Evolutionary conservation across 148 eudicot species (phyloP).

Genomic region (Dysphania ambrosioides): DNA sequence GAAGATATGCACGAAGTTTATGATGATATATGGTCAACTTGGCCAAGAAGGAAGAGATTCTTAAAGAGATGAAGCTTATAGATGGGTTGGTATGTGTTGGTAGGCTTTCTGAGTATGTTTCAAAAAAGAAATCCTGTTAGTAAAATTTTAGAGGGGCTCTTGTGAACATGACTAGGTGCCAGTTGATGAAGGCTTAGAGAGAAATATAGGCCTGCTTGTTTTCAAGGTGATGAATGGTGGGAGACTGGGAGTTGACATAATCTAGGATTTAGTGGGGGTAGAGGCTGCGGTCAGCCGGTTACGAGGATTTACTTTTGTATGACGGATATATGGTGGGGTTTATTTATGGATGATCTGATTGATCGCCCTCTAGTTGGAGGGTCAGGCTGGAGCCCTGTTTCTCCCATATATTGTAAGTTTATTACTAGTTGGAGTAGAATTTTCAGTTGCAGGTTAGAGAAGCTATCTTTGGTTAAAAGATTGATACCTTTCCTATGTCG

Average conservation of each 20-base stretch:
- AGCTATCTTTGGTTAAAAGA: neutral
- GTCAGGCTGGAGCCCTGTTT: neutral
- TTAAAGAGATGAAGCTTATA: neutral
- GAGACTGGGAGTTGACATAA: neutral
- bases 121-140: neutral
- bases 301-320: neutral
- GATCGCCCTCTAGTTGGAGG: neutral
- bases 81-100: neutral
- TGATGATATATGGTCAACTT: neutral
- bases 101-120: neutral
- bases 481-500: neutral
- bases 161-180: neutral
- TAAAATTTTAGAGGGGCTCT: neutral
- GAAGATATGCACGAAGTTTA: neutral
- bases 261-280: neutral
- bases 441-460: neutral
- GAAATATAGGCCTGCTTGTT: neutral
- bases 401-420: neutral
- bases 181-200: neutral
- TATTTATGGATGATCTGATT: neutral
- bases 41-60: neutral
- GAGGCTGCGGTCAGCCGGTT: neutral
- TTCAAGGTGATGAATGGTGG: neutral
- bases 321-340: neutral
- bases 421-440: neutral